Evolutionary conservation across 371 early-diverging fungal species (phyloP).

Genomic region (Mortierella sp.): DNA sequence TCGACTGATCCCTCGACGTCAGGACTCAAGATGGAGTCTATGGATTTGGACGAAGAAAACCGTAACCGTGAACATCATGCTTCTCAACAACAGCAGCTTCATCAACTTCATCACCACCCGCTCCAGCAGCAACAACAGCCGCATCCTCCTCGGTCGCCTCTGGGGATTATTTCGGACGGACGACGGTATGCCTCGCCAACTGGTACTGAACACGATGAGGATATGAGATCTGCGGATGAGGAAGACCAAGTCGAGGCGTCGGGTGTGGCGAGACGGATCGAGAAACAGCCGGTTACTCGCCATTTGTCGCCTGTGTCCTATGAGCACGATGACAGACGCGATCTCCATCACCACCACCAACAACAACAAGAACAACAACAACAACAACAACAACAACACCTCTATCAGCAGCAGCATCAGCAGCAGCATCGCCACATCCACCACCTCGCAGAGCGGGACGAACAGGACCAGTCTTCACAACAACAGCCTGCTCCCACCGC

Average conservation of each 20-base stretch:
- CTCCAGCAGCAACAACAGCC: background rate
- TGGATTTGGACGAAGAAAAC: background rate
- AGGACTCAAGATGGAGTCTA: background rate
- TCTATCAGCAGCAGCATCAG: background rate
- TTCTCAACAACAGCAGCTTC: background rate
- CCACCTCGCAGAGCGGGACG: background rate
- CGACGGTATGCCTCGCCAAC: conserved; percentile 7
- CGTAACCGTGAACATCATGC: background rate
- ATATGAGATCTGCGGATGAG: background rate
- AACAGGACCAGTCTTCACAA: background rate
- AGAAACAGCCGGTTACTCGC: background rate
- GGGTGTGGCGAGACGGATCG: background rate
- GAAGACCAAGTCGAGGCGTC: background rate
- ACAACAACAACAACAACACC: background rate
- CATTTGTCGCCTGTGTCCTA: background rate
- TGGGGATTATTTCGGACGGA: conserved; percentile 4
- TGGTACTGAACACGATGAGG: conserved; percentile 22
- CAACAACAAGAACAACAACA: background rate
- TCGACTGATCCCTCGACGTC: conserved; percentile 24
- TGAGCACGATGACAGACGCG: background rate
- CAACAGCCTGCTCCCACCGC: conserved; percentile 14
- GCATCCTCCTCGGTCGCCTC: background rate
- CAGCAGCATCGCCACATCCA: background rate
- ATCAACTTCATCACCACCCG: background rate
- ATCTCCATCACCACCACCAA: background rate